Percentiles rank a stretch among this genome's conserved stretches.
These are phyloP conservation scores for Crithidia acanthocephali DNA, from an alignment of 208 protist genomes.

Conservation along the genomic window DNA sequence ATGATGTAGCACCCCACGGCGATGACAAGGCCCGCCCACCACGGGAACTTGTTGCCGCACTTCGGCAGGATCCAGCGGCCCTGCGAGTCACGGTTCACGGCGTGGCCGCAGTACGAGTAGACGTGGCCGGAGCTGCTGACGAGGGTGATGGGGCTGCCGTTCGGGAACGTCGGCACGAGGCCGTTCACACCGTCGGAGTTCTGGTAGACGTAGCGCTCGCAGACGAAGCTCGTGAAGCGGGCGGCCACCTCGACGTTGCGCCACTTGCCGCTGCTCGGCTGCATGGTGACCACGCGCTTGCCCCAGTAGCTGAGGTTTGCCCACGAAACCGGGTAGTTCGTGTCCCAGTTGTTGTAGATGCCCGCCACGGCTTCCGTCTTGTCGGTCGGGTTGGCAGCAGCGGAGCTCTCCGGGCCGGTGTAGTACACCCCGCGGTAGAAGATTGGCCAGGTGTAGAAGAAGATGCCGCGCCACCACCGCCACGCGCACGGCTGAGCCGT, in stretches of 20 bases:
- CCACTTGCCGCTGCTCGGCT: slow-evolving; percentile 38
- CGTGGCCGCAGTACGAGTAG: slow-evolving; percentile 44
- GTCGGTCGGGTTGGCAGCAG: slow-evolving; percentile 3
- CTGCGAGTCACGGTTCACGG: slow-evolving; percentile 29
- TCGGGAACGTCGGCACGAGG: slow-evolving; percentile 50
- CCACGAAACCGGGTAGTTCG: slow-evolving; percentile 33
- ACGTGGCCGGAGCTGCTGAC: slow-evolving; percentile 14
- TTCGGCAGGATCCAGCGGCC: slow-evolving; percentile 35
- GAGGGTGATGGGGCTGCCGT: slow-evolving; percentile 39
- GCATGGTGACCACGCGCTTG: slow-evolving; percentile 44
- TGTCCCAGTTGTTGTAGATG: slow-evolving; percentile 39
- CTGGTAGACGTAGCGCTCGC: slow-evolving; percentile 61
- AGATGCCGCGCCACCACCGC: slow-evolving; percentile 58
- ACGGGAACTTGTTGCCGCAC: slow-evolving; percentile 45
- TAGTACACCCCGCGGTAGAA: slow-evolving; percentile 59
- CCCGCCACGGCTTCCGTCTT: slow-evolving; percentile 10
- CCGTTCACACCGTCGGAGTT: slow-evolving; percentile 37
- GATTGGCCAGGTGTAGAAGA: slow-evolving; percentile 28
- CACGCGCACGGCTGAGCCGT: slow-evolving; percentile 38
- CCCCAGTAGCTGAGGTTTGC: slow-evolving; percentile 49
- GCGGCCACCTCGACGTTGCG: slow-evolving; percentile 42
- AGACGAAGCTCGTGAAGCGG: slow-evolving; percentile 46
- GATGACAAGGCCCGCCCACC: slow-evolving; percentile 60
- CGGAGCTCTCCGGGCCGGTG: slow-evolving; percentile 27
- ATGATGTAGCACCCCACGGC: slow-evolving; percentile 39